phyloP scores from a whole-genome alignment of 2,329 filamentous ascomycete genomes.

The Calonectria pauciramosa region DNA sequence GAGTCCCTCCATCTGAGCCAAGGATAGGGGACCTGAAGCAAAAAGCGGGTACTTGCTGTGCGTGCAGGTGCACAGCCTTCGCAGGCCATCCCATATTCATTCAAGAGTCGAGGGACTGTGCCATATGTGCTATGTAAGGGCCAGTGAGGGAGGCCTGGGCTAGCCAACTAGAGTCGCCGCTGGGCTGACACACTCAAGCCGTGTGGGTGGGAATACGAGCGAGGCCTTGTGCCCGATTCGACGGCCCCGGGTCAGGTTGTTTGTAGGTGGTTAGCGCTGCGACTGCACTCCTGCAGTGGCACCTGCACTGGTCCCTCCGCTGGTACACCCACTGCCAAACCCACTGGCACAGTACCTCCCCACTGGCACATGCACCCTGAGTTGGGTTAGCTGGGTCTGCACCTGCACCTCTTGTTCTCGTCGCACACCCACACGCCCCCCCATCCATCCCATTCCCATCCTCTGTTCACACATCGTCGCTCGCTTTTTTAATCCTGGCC shows the following conservation, averaged over 20 bases:
- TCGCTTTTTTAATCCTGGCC: conserved; percentile 17
- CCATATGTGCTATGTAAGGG: background rate
- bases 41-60: background rate
- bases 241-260: background rate
- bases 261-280: conserved; percentile 7
- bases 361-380: background rate
- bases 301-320: conserved; percentile 1
- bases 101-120: background rate
- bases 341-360: background rate
- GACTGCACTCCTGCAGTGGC: conserved; percentile 10
- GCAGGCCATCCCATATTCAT: background rate
- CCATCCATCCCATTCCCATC: background rate
- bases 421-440: background rate
- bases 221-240: conserved; percentile 9
- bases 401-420: background rate
- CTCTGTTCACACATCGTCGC: conserved; percentile 3
- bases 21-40: conserved; percentile 7
- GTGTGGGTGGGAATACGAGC: conserved; percentile 15
- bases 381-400: conserved; percentile 5
- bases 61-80: conserved; percentile 4
- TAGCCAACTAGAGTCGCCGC: conserved; percentile 7
- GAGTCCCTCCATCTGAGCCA: background rate
- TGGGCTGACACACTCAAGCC: background rate
- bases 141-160: background rate
- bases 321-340: background rate